Conservation (phyloP, 1,139 yeast species). For the Debaryomycetaceae sp. region DNA sequence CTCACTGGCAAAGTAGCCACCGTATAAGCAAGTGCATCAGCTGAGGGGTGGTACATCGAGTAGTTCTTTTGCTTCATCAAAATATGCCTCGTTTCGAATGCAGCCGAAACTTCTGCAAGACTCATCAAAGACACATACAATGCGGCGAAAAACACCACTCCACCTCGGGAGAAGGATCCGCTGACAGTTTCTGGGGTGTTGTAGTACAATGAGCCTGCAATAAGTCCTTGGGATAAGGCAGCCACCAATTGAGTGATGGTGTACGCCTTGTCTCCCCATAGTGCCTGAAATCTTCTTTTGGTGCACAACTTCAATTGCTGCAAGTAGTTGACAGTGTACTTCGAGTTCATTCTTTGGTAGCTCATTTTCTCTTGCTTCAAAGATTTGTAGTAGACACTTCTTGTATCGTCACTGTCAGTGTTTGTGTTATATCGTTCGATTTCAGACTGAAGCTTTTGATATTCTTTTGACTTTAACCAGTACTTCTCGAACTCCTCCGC, state of each 20-base stretch:
- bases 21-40: conserved; percentile 50
- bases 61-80: conserved; percentile 54
- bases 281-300: conserved; percentile 46
- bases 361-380: conserved; percentile 34
- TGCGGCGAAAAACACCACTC: conserved; percentile 49
- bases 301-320: conserved; percentile 46
- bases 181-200: conserved; percentile 33
- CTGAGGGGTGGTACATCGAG: conserved; percentile 54
- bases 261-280: conserved; percentile 47
- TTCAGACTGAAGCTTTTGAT: conserved; percentile 30
- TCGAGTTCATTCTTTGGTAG: conserved; percentile 38
- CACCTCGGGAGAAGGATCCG: conserved; percentile 60
- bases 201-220: conserved; percentile 50
- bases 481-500: conserved; percentile 53
- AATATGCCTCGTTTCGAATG: conserved; percentile 50
- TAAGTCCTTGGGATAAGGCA: conserved; percentile 46
- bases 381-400: conserved; percentile 31
- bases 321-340: conserved; percentile 40
- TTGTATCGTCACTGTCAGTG: conserved; percentile 34
- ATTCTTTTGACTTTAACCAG: conserved; percentile 54
- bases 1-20: conserved; percentile 47
- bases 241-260: conserved; percentile 44
- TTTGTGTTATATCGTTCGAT: conserved; percentile 37
- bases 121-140: conserved; percentile 53
- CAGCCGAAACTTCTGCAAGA: conserved; percentile 47